Evolutionary conservation across 2,329 filamentous ascomycete species (phyloP), one percentile per base, ranked within the genome.

Genomic region (Pseudogymnoascus destructans): DNA sequence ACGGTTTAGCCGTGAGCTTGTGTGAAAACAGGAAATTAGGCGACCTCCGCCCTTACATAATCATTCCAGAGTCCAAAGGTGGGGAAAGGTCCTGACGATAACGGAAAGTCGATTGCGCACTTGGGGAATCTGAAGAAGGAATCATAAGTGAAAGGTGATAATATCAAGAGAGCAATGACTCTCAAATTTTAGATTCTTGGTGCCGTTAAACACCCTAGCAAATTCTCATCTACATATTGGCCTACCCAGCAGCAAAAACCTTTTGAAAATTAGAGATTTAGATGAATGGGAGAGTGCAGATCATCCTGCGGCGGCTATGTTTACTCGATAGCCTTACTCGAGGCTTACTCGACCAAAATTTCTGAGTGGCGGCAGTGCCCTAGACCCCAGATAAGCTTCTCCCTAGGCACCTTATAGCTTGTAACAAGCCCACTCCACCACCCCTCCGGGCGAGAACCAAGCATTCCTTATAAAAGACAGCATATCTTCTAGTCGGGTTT

Each of bases 341-440:
- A 52, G 46, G 46, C 25, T 56, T 56, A 56, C 54, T 56, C 54
- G 54, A 56, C 36, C 54, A 6, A 56, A 56, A 56, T 19, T 32
- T 56, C 30, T 56, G 54, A 56, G 30, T 56, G 54, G 54, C 54
- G 35, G 54, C 54, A 36, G 10, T 11, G 32, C 30, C 19, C 25
- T 10, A 52, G 15, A 52, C 25, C 46, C 46, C 25, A 17, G 25
- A 32, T 30, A 30, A 52, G 46, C 46, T 52, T 52, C 46, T 32
- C 46, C 46, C 46, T 52, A 32, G 46, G 5, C 46, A 52, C 25
- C 46, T 52, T 52, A 52, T 52, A 52, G 25, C 46, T 52, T 52
- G 46, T 5, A 52, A 52, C 46, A 52, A 52, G 25, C 46, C 46
- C 25, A 6, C 46, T 52, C 46, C 25, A 13, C 46, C 25, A 52